Percentiles rank a stretch among this genome's conserved stretches.
These are phyloP conservation scores for Naumovozyma castellii DNA, from an alignment of 805 yeast genomes.

Conservation along the genomic window DNA sequence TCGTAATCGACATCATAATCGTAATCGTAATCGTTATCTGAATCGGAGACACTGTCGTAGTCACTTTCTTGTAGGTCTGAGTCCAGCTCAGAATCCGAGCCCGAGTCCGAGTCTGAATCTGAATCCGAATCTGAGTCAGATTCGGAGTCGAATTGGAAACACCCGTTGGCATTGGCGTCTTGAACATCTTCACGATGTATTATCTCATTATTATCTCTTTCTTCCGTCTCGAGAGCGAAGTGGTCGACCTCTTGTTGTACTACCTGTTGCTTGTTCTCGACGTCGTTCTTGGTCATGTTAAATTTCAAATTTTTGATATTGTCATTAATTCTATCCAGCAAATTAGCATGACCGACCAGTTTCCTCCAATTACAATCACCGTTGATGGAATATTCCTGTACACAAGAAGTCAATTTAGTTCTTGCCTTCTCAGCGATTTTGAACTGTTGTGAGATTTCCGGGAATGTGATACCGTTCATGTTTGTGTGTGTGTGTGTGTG, in stretches of 20 bases:
- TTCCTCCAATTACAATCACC: constrained; percentile 22
- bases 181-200: constrained; percentile 12
- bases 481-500: not conserved
- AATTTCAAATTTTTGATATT: constrained; percentile 7
- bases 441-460: constrained; percentile 2
- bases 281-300: too few relatives aligned
- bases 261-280: not conserved
- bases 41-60: not conserved
- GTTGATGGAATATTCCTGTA: constrained; percentile 8
- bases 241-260: too few relatives aligned
- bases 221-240: not conserved
- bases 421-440: constrained; percentile 17
- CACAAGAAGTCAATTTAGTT: constrained; percentile 16
- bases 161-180: not conserved
- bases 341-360: constrained; percentile 28
- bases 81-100: not conserved
- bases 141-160: constrained; percentile 2
- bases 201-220: not conserved
- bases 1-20: constrained; percentile 1
- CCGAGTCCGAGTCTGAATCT: not conserved
- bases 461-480: not conserved
- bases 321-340: constrained; percentile 23
- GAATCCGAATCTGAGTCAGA: constrained; percentile 2
- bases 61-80: not conserved
- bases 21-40: not conserved